Evolutionary conservation across 2,329 filamentous ascomycete species (phyloP).

Genomic region (Microdochium bolleyi): DNA sequence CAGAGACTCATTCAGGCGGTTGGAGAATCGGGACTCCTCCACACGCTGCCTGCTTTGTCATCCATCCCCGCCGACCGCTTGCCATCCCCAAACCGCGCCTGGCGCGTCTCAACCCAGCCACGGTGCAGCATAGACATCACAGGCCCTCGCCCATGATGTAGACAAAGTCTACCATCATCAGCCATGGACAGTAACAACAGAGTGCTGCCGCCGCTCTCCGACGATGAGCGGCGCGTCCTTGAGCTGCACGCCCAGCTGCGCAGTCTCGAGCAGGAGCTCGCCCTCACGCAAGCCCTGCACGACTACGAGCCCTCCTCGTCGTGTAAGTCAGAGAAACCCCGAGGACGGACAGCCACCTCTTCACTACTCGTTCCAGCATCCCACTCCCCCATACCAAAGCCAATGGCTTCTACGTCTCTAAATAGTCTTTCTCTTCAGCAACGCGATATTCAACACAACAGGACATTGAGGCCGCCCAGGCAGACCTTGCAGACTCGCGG

Average conservation of each 20-base stretch:
- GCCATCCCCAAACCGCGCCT: neutral
- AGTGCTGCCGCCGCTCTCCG: slow-evolving; percentile 47
- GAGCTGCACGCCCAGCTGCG: slow-evolving; percentile 64
- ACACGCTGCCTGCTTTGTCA: neutral
- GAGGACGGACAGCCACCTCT: slow-evolving; percentile 5
- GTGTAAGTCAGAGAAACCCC: slow-evolving; percentile 17
- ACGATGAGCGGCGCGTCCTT: slow-evolving; percentile 58
- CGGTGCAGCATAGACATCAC: neutral
- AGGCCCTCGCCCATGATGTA: too few relatives aligned
- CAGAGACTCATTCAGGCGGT: too few relatives aligned
- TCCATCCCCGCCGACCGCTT: neutral
- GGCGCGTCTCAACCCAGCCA: neutral
- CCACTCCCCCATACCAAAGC: neutral
- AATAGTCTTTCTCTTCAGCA: slow-evolving; percentile 10
- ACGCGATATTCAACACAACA: slow-evolving; percentile 29
- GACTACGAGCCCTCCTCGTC: slow-evolving; percentile 13
- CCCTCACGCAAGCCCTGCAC: slow-evolving; percentile 50
- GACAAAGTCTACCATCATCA: too few relatives aligned
- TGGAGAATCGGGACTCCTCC: too few relatives aligned
- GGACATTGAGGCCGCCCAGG: slow-evolving; percentile 47
- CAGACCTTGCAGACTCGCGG: slow-evolving; percentile 61
- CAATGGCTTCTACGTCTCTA: neutral
- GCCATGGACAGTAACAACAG: slow-evolving; percentile 6
- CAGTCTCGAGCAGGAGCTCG: slow-evolving; percentile 64
- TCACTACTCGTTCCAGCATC: neutral